phyloP scores from a whole-genome alignment of 2,329 filamentous ascomycete species.

The Penicillium palitans region DNA sequence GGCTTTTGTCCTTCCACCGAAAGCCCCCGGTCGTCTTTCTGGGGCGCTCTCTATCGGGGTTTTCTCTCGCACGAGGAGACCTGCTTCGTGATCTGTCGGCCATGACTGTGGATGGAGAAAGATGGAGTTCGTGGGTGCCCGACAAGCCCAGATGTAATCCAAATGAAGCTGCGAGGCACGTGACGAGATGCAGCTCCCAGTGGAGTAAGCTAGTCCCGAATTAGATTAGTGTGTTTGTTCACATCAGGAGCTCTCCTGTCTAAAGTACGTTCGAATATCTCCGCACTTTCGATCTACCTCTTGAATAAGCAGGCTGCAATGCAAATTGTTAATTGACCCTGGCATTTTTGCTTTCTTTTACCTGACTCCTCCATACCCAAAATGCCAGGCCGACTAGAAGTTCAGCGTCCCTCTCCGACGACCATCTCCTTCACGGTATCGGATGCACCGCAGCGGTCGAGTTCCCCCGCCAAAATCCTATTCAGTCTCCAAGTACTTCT shows the following conservation, averaged over 20 bases:
- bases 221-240: constrained; percentile 14
- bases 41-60: constrained; percentile 39
- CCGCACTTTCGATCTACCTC: neutral
- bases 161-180: constrained; percentile 24
- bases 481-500: constrained; percentile 48
- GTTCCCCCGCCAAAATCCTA: constrained; percentile 47
- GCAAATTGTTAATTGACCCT: neutral
- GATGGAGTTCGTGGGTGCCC: constrained; percentile 20
- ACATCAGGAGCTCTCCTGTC: constrained; percentile 16
- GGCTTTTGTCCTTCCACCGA: constrained; percentile 53
- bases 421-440: constrained; percentile 93
- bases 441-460: constrained; percentile 62
- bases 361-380: constrained; percentile 12
- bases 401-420: constrained; percentile 68
- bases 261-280: neutral
- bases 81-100: constrained; percentile 45
- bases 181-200: constrained; percentile 20
- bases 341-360: neutral
- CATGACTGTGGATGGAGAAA: constrained; percentile 24
- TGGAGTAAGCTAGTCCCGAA: constrained; percentile 6
- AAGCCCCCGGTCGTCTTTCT: constrained; percentile 46
- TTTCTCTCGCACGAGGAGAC: constrained; percentile 41
- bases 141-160: constrained; percentile 19
- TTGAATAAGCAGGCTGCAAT: constrained; percentile 1
- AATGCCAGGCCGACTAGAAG: constrained; percentile 60